phyloP scores from a whole-genome alignment of 2,329 filamentous ascomycete genomes.

The Thielaviopsis punctulata region DNA sequence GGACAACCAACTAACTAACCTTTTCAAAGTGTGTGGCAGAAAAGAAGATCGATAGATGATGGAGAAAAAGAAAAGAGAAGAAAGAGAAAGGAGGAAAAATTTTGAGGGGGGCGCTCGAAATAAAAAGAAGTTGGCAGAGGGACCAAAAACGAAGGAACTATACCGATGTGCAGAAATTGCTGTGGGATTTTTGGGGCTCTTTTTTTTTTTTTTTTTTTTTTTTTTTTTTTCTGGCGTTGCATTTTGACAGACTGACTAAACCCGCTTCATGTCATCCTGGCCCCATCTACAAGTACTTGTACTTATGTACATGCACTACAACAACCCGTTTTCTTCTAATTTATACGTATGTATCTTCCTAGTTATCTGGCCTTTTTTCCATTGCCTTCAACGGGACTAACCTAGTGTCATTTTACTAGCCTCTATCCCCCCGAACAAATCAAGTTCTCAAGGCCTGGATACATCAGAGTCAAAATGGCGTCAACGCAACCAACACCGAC shows the following conservation, averaged over 20 bases:
- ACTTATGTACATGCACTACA: too few relatives aligned
- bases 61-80: conserved; percentile 9
- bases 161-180: conserved; percentile 8
- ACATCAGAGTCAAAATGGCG: neutral
- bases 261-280: neutral
- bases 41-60: conserved; percentile 13
- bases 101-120: conserved; percentile 15
- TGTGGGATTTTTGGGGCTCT: neutral
- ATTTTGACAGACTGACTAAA: neutral
- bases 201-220: conserved; percentile 3
- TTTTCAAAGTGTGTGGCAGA: conserved; percentile 11
- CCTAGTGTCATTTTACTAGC: neutral
- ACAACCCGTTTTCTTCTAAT: neutral
- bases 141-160: conserved; percentile 4
- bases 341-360: too few relatives aligned
- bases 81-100: conserved; percentile 18
- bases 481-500: too few relatives aligned
- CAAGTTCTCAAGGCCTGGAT: neutral
- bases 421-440: neutral
- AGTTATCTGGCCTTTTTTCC: neutral
- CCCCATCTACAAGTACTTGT: too few relatives aligned
- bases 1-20: neutral
- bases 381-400: neutral
- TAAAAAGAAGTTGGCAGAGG: conserved; percentile 5
- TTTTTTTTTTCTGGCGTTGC: neutral